These are phyloP conservation scores for Drechslerella dactyloides DNA, from an alignment of 2,329 filamentous ascomycete species.

Conservation along the genomic window DNA sequence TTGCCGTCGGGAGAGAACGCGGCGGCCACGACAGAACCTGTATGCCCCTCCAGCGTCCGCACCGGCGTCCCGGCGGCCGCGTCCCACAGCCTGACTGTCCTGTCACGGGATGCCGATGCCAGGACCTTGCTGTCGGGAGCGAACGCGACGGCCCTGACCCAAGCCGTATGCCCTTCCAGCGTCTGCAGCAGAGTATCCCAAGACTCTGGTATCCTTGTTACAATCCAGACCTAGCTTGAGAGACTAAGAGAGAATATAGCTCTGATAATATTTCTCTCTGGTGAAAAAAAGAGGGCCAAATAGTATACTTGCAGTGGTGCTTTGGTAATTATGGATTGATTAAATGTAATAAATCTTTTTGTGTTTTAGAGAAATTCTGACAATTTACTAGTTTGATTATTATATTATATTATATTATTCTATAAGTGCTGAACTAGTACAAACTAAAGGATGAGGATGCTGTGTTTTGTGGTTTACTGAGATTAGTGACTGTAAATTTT, in stretches of 20 bases:
- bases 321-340: background rate
- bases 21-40: slow-evolving; percentile 3
- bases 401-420: background rate
- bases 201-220: background rate
- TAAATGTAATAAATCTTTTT: background rate
- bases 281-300: background rate
- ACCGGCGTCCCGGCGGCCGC: background rate
- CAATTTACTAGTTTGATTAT: slow-evolving; percentile 2
- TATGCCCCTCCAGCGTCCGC: slow-evolving; percentile 53
- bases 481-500: background rate
- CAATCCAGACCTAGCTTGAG: background rate
- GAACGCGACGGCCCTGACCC: background rate
- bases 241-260: background rate
- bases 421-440: background rate
- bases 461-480: background rate
- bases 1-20: slow-evolving; percentile 11
- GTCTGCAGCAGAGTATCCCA: background rate
- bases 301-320: background rate
- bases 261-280: slow-evolving; percentile 1
- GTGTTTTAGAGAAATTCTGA: background rate
- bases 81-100: no score
- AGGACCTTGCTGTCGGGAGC: slow-evolving; percentile 20
- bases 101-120: slow-evolving; percentile 46
- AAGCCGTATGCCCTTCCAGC: background rate
- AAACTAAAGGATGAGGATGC: background rate